Conservation (phyloP, 2,329 filamentous ascomycete genomes). For the Cladosporium halotolerans region DNA sequence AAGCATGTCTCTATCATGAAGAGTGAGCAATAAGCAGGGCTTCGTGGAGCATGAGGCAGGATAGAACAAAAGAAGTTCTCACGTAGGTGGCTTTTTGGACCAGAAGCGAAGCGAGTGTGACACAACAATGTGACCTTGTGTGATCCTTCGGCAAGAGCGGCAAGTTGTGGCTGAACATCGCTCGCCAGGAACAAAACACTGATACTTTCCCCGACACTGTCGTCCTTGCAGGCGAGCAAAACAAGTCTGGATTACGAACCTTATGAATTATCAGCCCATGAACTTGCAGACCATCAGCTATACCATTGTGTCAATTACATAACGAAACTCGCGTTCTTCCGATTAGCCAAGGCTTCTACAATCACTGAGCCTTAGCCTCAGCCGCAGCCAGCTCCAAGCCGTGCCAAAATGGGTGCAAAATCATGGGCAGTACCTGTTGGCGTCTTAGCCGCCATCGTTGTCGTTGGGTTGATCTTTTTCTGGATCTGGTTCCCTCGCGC, state of each 20-base stretch:
- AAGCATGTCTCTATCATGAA: no score
- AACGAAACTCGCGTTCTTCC: neutral
- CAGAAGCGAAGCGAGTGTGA: neutral
- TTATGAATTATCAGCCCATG: neutral
- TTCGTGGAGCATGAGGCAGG: no score
- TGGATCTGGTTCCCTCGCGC: constrained; percentile 27
- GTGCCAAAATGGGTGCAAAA: constrained; percentile 16
- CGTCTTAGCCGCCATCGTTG: constrained; percentile 21
- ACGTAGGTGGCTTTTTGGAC: neutral
- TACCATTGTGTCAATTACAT: neutral
- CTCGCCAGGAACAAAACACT: neutral
- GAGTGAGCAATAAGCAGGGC: no score
- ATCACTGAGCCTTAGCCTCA: neutral
- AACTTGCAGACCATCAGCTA: neutral
- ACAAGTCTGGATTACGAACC: neutral
- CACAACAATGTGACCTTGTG: neutral
- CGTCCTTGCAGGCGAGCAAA: neutral
- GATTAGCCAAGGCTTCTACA: neutral
- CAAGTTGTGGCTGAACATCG: neutral
- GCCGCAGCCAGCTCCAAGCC: neutral
- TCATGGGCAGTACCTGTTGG: constrained; percentile 24
- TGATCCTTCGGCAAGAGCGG: neutral
- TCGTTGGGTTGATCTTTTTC: constrained; percentile 20
- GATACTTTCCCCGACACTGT: neutral
- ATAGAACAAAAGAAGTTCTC: no score